Evolutionary conservation across 805 yeast genomes (phyloP).

Genomic region (Suhomyces sp.): DNA sequence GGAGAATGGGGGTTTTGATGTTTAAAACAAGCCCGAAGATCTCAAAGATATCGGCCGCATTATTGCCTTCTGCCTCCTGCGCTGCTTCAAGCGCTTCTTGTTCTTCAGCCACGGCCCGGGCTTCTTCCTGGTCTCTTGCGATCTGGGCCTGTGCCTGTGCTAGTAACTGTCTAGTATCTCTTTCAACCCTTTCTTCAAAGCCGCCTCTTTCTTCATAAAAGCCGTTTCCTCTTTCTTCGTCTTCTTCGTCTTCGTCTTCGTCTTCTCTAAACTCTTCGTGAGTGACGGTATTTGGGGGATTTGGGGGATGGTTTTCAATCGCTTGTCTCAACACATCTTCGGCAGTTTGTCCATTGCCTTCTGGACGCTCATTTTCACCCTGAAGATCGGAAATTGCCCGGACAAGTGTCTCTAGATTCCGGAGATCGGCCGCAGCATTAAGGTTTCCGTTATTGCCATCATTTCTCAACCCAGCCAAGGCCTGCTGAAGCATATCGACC

Average conservation of each 20-base stretch:
- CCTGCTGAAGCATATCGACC: slow-evolving; percentile 35
- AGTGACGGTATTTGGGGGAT: too few relatives aligned
- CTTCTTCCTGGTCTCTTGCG: background rate
- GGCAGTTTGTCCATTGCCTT: background rate
- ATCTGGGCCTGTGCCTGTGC: background rate
- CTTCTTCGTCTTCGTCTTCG: too few relatives aligned
- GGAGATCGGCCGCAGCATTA: slow-evolving; percentile 17
- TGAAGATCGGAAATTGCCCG: slow-evolving; percentile 27
- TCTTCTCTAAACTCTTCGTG: too few relatives aligned
- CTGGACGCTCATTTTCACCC: slow-evolving; percentile 1
- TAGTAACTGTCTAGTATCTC: background rate
- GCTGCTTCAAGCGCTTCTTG: slow-evolving; percentile 13
- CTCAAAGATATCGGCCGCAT: slow-evolving; percentile 27
- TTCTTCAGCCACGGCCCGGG: slow-evolving; percentile 1
- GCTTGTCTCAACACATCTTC: slow-evolving; percentile 20
- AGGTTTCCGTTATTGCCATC: slow-evolving; percentile 21
- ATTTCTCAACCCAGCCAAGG: slow-evolving; percentile 22
- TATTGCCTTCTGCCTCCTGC: slow-evolving; percentile 12
- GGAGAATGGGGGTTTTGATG: slow-evolving; percentile 32
- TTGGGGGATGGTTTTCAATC: slow-evolving; percentile 8
- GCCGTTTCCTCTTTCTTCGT: background rate
- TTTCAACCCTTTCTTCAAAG: background rate
- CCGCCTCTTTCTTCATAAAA: background rate
- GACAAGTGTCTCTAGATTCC: slow-evolving; percentile 23
- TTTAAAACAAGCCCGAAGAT: slow-evolving; percentile 35